These are phyloP conservation scores for Tanacetum coccineum DNA, from an alignment of 129 eudicot species.

Conservation along the genomic window DNA sequence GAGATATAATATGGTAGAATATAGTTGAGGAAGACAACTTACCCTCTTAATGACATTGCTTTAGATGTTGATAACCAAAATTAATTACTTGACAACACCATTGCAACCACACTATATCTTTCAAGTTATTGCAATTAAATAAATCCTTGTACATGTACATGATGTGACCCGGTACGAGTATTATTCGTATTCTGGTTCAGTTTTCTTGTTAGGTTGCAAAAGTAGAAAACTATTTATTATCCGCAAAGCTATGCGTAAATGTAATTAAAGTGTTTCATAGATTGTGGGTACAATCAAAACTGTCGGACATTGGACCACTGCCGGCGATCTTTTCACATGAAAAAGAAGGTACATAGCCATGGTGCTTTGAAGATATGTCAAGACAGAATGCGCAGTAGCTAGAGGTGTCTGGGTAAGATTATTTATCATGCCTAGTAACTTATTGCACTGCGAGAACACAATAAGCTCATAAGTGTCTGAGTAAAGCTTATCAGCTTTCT, in stretches of 20 bases:
- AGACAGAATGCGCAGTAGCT: no score
- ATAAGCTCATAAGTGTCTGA: no score
- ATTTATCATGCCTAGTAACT: neutral
- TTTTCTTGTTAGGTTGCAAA: neutral
- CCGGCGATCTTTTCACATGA: neutral
- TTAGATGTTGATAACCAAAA: conserved; percentile 26
- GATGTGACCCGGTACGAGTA: conserved; percentile 14
- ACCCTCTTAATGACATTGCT: conserved; percentile 30
- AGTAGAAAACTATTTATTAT: conserved; percentile 1
- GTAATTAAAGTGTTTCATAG: neutral
- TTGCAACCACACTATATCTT: conserved; percentile 25
- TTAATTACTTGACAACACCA: conserved; percentile 29
- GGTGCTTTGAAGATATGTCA: neutral
- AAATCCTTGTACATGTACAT: neutral
- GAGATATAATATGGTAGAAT: neutral
- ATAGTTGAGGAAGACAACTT: conserved; percentile 29
- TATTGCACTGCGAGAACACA: neutral
- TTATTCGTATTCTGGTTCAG: neutral
- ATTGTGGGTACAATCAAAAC: neutral
- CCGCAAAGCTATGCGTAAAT: neutral
- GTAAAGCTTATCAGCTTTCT: no score
- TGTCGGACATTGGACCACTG: neutral
- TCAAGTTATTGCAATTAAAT: conserved; percentile 7
- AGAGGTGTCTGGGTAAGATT: no score
- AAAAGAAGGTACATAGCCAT: neutral